Evolutionary conservation across 495 filamentous ascomycete species (phyloP).

Genomic region (Trypethelium eluteriae): DNA sequence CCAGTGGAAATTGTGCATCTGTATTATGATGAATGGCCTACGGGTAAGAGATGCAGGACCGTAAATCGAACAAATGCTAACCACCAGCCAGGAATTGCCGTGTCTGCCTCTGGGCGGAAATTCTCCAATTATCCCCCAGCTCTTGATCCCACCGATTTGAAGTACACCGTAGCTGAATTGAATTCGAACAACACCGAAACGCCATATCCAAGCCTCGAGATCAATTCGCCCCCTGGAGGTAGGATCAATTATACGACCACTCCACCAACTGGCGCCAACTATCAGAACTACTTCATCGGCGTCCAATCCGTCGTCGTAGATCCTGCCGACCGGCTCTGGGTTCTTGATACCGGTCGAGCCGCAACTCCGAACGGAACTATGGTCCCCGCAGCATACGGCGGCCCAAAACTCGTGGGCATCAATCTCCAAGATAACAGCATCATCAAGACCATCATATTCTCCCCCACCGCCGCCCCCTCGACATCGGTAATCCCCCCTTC

Average conservation of each 20-base stretch:
- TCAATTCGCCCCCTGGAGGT: constrained; percentile 41
- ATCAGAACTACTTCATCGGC: constrained; percentile 40
- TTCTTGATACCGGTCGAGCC: constrained; percentile 43
- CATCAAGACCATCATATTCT: constrained; percentile 43
- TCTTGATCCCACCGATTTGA: constrained; percentile 37
- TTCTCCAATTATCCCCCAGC: constrained; percentile 44
- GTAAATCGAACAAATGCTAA: background rate
- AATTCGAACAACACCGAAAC: constrained; percentile 34
- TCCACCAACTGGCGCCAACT: constrained; percentile 37
- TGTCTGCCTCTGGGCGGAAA: constrained; percentile 39
- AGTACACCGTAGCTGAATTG: constrained; percentile 43
- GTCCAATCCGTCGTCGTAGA: constrained; percentile 44
- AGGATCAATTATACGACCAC: constrained; percentile 42
- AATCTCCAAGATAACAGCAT: constrained; percentile 36
- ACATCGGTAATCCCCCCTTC: constrained; percentile 23
- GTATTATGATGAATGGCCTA: constrained; percentile 35
- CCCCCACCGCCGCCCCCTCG: constrained; percentile 35
- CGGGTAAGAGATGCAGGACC: constrained; percentile 18
- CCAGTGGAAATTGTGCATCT: constrained; percentile 31
- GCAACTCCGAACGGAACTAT: constrained; percentile 35
- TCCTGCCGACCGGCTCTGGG: constrained; percentile 40
- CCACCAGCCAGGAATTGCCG: constrained; percentile 34
- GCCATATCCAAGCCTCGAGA: constrained; percentile 37
- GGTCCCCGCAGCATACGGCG: constrained; percentile 35
- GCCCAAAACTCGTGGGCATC: constrained; percentile 41